Evolutionary conservation across 805 yeast genomes (phyloP).

Genomic region (Cyberlindnera lachancei): DNA sequence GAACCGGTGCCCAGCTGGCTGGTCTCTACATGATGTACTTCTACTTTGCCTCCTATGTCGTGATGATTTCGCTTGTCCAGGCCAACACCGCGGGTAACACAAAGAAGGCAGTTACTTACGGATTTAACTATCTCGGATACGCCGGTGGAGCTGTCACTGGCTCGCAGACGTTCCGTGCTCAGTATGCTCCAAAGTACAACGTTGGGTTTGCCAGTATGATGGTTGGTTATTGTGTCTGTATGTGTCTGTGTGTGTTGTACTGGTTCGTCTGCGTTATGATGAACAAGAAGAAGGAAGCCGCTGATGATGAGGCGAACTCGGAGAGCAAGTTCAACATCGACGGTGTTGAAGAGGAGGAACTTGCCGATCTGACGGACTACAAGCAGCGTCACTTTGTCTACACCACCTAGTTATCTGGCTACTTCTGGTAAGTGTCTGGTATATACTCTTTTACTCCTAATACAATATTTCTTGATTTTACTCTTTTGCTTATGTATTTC

Average conservation of each 20-base stretch:
- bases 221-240: conserved; percentile 33
- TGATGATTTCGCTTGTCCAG: conserved; percentile 25
- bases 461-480: too few relatives aligned
- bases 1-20: conserved; percentile 23
- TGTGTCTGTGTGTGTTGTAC: conserved; percentile 28
- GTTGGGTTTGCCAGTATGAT: conserved; percentile 39
- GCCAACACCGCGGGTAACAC: conserved; percentile 43
- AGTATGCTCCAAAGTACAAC: conserved; percentile 34
- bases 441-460: too few relatives aligned
- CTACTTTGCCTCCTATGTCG: conserved; percentile 27
- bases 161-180: conserved; percentile 38
- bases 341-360: conserved; percentile 27
- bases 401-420: conserved; percentile 16
- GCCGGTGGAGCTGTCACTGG: conserved; percentile 39
- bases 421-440: not conserved
- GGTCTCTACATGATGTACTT: conserved; percentile 28
- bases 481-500: too few relatives aligned
- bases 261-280: conserved; percentile 26
- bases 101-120: conserved; percentile 31
- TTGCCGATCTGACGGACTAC: conserved; percentile 32
- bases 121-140: conserved; percentile 31
- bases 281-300: conserved; percentile 25
- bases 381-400: conserved; percentile 30
- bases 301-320: not conserved
- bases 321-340: conserved; percentile 15